Base-by-base conservation (phyloP, 2,329 filamentous ascomycete species). In the Juglanconis oblonga region DNA sequence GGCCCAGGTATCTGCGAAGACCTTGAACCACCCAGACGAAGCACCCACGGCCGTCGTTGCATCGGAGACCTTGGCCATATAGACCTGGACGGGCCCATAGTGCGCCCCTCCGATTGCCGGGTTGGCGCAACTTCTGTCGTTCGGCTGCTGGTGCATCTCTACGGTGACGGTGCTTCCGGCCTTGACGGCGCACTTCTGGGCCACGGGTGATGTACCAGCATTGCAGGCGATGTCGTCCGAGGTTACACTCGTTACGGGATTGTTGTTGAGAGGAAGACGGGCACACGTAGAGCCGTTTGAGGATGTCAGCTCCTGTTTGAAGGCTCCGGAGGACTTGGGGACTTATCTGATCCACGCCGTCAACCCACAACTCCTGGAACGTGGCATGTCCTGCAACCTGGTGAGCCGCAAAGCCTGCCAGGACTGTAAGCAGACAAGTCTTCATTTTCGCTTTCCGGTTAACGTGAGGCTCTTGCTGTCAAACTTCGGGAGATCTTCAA, bases 61-160 rank as follows among this genome's bases (percentile, higher is more conserved):
- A 64, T 82, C 77, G 4, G 70, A 64, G 4, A 83, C 81, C 64
- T 80, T 78, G 64, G 74, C 73, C 62, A 82, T 68, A 70, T 82
- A 82, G 3, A 77, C 74, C 33, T 78, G 71, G 8, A 83, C 76
- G 2, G 81, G 80, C 1, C 80, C 80, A 66, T 78, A 79, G 69
- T 83, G 81, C 52, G 76, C 76, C 33, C 81, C 80, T 29, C 81
- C 81, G 62, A 83, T 81, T 31, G 79, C 81, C 64, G 81, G 76
- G 62, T 72, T 77, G 53, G 63, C 62, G 67, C 79, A 82, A 48
- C 69, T 69, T 24, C 80, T 75, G 69, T 76, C 73, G 53, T 68
- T 68, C 52, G 70, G 71, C 67, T 78, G 75, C 67, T 79, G 71
- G 64, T 86, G 82, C 80, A 86, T 85, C 70, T 85, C 83, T 24